These are phyloP conservation scores for Aspergillus amoenus DNA, from an alignment of 2,329 filamentous ascomycete species.

Conservation along the genomic window DNA sequence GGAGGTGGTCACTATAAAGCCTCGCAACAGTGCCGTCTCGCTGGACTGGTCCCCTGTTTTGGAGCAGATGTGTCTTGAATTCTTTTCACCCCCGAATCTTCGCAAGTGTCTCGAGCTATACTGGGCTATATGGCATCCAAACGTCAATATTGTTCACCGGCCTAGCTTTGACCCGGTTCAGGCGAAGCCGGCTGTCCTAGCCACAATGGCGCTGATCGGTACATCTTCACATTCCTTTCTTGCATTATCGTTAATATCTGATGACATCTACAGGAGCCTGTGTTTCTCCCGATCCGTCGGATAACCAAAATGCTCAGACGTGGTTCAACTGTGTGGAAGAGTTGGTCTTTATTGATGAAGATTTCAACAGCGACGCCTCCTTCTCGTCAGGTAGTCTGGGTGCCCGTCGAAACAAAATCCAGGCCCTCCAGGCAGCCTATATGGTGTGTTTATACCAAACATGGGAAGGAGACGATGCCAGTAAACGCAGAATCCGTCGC, in stretches of 20 bases:
- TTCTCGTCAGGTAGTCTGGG: background rate
- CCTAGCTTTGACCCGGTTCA: conserved; percentile 35
- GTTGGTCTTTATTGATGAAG: conserved; percentile 38
- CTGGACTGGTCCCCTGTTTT: conserved; percentile 31
- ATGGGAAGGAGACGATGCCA: conserved; percentile 38
- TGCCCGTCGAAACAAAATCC: conserved; percentile 27
- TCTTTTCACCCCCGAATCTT: conserved; percentile 27
- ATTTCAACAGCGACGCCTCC: conserved; percentile 31
- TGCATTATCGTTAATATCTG: background rate
- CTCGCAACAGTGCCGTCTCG: conserved; percentile 35
- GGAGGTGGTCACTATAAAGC: conserved; percentile 35
- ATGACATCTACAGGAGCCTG: conserved; percentile 17
- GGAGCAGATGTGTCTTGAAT: conserved; percentile 26
- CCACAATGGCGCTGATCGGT: conserved; percentile 39
- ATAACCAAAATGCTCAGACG: conserved; percentile 31
- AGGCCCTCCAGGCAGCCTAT: conserved; percentile 39
- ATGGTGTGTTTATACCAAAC: conserved; percentile 42
- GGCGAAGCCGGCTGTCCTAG: conserved; percentile 32
- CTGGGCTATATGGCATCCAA: conserved; percentile 41
- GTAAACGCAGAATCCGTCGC: conserved; percentile 37
- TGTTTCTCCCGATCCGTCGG: conserved; percentile 31
- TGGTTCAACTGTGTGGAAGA: conserved; percentile 43
- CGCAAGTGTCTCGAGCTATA: conserved; percentile 34
- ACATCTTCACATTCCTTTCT: background rate
- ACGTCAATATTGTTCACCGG: conserved; percentile 37